Evolutionary conservation across 495 filamentous ascomycete species (phyloP).

Genomic region (Mytilinidion resinicola): DNA sequence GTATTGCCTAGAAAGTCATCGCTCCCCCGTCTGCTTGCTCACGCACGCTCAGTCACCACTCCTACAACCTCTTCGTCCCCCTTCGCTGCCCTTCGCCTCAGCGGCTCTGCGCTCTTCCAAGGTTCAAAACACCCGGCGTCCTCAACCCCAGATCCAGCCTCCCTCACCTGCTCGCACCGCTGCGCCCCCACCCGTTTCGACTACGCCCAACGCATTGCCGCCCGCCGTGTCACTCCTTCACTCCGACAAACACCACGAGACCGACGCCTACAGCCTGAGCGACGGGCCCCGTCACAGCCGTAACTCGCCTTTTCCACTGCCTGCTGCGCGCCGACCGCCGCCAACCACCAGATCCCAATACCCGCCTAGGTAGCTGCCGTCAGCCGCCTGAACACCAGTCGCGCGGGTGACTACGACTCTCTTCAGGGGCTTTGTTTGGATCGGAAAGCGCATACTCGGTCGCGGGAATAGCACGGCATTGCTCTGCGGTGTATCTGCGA

Average conservation of each 20-base stretch:
- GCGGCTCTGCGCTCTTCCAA: too few species aligned
- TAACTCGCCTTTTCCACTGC: not conserved
- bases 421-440: not conserved
- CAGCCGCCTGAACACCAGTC: not conserved
- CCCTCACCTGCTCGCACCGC: not conserved
- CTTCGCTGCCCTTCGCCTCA: too few species aligned
- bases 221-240: not conserved
- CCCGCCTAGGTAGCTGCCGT: not conserved
- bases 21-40: too few species aligned
- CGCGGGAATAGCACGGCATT: not conserved
- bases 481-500: constrained; percentile 1
- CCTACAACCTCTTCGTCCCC: too few species aligned
- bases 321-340: not conserved
- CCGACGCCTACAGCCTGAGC: not conserved
- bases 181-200: constrained; percentile 3
- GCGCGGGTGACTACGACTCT: not conserved
- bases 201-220: constrained; percentile 1
- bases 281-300: not conserved
- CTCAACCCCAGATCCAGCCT: too few species aligned
- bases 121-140: too few species aligned
- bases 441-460: not conserved
- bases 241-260: not conserved
- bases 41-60: too few species aligned
- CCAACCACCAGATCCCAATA: not conserved
- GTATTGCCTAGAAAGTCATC: too few species aligned